Evolutionary conservation across 768 basidiomycete genomes (phyloP).

Genomic region (Rhodotorula sphaerocarpa): DNA sequence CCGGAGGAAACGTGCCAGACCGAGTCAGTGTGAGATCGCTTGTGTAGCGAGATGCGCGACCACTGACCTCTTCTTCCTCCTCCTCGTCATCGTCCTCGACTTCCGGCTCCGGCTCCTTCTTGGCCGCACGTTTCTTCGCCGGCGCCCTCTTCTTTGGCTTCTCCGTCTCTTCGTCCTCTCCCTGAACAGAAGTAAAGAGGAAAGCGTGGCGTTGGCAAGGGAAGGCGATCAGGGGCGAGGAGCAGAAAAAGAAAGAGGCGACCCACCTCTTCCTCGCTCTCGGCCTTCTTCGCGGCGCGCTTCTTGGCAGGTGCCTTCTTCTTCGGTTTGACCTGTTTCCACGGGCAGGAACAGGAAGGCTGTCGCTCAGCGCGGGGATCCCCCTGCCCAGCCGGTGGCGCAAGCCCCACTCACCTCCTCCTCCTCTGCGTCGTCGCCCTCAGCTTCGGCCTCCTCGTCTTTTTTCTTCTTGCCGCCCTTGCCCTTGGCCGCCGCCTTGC

Average conservation of each 20-base stretch:
- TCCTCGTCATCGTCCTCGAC: background rate
- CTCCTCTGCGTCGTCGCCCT: slow-evolving; percentile 12
- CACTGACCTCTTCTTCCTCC: too few relatives aligned
- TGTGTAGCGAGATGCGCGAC: too few relatives aligned
- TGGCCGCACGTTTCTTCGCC: slow-evolving; percentile 4
- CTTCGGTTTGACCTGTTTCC: background rate
- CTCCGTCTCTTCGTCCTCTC: background rate
- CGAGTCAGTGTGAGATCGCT: background rate
- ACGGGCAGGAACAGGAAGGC: too few relatives aligned
- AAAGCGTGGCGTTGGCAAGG: background rate
- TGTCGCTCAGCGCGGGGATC: too few relatives aligned
- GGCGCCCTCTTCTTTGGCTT: slow-evolving; percentile 8
- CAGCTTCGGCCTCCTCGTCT: slow-evolving; percentile 13
- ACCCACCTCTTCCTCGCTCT: background rate
- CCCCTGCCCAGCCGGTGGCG: background rate
- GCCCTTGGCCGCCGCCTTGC: slow-evolving; percentile 22
- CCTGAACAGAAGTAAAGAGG: background rate
- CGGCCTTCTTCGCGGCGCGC: slow-evolving; percentile 2
- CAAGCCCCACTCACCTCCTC: too few relatives aligned
- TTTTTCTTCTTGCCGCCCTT: slow-evolving; percentile 6
- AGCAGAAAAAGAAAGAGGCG: background rate
- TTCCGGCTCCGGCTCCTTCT: background rate
- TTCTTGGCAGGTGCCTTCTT: slow-evolving; percentile 18
- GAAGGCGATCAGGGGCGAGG: too few relatives aligned
- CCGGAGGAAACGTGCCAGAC: background rate